Percentiles rank a stretch among this genome's conserved stretches.
phyloP scores from a whole-genome alignment of 768 basidiomycete species.

The Phallus indusiatus region DNA sequence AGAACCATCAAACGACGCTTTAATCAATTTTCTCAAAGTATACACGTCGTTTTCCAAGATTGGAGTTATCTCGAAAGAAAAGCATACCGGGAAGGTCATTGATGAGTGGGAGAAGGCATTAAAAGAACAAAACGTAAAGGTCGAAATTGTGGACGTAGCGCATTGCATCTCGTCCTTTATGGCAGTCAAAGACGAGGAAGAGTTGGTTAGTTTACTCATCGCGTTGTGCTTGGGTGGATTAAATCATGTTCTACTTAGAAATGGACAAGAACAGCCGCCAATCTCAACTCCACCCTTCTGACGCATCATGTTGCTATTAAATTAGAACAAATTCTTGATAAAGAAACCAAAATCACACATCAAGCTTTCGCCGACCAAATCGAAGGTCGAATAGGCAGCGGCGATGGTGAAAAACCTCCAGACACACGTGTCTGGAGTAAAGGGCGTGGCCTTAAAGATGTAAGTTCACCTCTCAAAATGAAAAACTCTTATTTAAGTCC shows the following conservation, averaged over 20 bases:
- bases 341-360: constrained; percentile 84
- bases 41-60: constrained; percentile 58
- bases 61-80: constrained; percentile 75
- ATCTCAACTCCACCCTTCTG: constrained; percentile 77
- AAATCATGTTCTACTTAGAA: constrained; percentile 39
- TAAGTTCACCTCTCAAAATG: constrained; percentile 28
- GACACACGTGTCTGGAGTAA: constrained; percentile 92
- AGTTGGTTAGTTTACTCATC: constrained; percentile 51
- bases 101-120: constrained; percentile 75
- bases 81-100: constrained; percentile 75
- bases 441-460: constrained; percentile 63
- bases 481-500: background rate
- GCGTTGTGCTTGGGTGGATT: background rate
- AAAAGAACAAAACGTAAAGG: constrained; percentile 42
- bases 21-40: constrained; percentile 55
- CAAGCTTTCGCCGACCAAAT: constrained; percentile 78
- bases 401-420: constrained; percentile 65
- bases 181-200: constrained; percentile 86
- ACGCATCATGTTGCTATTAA: constrained; percentile 79
- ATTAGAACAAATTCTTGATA: constrained; percentile 85
- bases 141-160: constrained; percentile 73
- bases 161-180: constrained; percentile 68
- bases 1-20: constrained; percentile 63
- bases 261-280: constrained; percentile 63
- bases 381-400: constrained; percentile 80